Evolutionary conservation across 2,329 filamentous ascomycete species (phyloP).

Genomic region (Fusarium setosum): DNA sequence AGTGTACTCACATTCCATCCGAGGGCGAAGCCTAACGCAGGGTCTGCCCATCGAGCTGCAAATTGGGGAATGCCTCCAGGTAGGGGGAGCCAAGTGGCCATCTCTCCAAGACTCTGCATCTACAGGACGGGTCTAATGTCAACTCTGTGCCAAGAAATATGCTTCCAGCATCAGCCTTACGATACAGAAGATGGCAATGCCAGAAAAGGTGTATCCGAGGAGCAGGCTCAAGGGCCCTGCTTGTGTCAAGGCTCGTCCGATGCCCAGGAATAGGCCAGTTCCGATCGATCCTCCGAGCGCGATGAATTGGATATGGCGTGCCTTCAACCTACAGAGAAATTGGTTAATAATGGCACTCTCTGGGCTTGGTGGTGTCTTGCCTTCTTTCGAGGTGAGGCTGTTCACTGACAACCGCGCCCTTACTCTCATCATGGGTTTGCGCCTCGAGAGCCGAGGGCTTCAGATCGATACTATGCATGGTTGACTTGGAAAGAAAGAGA

Average conservation of each 20-base stretch:
- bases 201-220: constrained; percentile 75
- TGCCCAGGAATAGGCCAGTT: constrained; percentile 78
- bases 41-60: constrained; percentile 80
- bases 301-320: background rate
- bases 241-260: constrained; percentile 61
- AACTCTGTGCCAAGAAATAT: too few species aligned
- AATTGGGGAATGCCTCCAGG: constrained; percentile 83
- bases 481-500: too few species aligned
- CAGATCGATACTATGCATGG: too few species aligned
- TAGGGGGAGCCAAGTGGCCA: constrained; percentile 83
- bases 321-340: too few species aligned
- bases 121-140: too few species aligned
- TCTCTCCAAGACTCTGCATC: constrained; percentile 83
- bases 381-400: too few species aligned
- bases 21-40: constrained; percentile 80
- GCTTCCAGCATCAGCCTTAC: too few species aligned
- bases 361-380: too few species aligned
- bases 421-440: too few species aligned
- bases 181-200: constrained; percentile 51
- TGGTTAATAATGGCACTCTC: too few species aligned
- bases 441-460: too few species aligned
- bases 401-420: too few species aligned
- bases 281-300: constrained; percentile 64
- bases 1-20: constrained; percentile 73
- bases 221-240: constrained; percentile 72